Evolutionary conservation across 1,284 basidiomycete genomes (phyloP).

Genomic region (Phlebopus sp.): DNA sequence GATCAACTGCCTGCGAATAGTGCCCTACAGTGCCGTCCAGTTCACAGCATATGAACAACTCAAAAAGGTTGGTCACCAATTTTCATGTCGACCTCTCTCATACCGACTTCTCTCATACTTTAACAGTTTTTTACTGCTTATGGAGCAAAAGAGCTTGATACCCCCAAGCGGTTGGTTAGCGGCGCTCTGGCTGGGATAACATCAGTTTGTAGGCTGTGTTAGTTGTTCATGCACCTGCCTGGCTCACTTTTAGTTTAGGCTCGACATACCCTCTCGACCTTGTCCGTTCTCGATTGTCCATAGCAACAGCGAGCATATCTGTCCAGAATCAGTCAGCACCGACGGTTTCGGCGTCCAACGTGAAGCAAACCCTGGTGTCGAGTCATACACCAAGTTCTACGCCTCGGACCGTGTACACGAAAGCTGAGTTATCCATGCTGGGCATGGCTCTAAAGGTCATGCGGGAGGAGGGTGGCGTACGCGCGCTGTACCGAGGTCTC

Average conservation of each 20-base stretch:
- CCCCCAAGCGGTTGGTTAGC: constrained; percentile 75
- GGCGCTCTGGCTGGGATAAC: constrained; percentile 91
- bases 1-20: constrained; percentile 89
- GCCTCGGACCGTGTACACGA: constrained; percentile 38
- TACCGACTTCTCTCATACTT: constrained; percentile 11
- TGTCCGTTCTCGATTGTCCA: constrained; percentile 88
- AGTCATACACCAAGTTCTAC: constrained; percentile 51
- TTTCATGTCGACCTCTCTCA: constrained; percentile 11
- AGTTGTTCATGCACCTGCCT: constrained; percentile 16
- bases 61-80: constrained; percentile 60
- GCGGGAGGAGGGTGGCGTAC: constrained; percentile 85
- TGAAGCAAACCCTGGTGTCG: constrained; percentile 40
- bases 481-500: constrained; percentile 85
- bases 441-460: constrained; percentile 91
- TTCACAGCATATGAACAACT: constrained; percentile 90
- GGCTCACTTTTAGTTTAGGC: constrained; percentile 41
- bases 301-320: constrained; percentile 79
- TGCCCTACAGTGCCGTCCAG: constrained; percentile 77
- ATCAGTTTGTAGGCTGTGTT: constrained; percentile 65
- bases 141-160: constrained; percentile 75
- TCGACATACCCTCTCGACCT: constrained; percentile 94
- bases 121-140: constrained; percentile 67
- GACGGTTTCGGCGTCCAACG: constrained; percentile 12
- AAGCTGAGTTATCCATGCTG: constrained; percentile 71
- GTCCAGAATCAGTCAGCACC: constrained; percentile 27